These are phyloP conservation scores for Leccinellum rugosiceps DNA, from an alignment of 768 basidiomycete genomes.

Conservation along the genomic window DNA sequence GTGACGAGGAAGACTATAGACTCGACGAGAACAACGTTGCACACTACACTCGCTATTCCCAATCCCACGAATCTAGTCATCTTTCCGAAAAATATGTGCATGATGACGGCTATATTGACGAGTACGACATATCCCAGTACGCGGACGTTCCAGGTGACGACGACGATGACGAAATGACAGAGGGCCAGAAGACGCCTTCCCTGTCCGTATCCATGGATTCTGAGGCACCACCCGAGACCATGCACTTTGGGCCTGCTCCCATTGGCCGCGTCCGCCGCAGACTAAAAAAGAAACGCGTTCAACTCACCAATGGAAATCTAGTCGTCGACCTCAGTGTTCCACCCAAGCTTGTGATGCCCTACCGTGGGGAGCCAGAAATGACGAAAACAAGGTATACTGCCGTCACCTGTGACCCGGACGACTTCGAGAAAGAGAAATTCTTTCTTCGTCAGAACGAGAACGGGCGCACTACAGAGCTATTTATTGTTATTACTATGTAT, in stretches of 20 bases:
- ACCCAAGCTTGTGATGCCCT: conserved; percentile 73
- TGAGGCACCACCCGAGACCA: conserved; percentile 59
- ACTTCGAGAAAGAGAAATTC: conserved; percentile 81
- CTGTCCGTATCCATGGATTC: conserved; percentile 35
- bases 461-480: conserved; percentile 80
- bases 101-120: conserved; percentile 13
- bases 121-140: conserved; percentile 33
- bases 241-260: conserved; percentile 88
- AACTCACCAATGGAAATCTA: conserved; percentile 83
- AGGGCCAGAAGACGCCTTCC: conserved; percentile 25
- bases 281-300: conserved; percentile 78
- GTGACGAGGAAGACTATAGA: conserved; percentile 70
- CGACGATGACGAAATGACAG: conserved; percentile 17
- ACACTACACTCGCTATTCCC: conserved; percentile 48
- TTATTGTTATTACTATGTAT: conserved; percentile 96
- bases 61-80: conserved; percentile 12
- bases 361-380: conserved; percentile 70
- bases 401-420: conserved; percentile 91
- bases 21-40: conserved; percentile 53
- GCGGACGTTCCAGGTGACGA: conserved; percentile 22
- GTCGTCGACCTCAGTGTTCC: conserved; percentile 85
- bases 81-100: conserved; percentile 24
- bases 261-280: conserved; percentile 72
- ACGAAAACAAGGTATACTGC: conserved; percentile 78
- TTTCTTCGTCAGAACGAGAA: conserved; percentile 80